Percentiles rank a stretch among this genome's conserved stretches.
phyloP scores from a whole-genome alignment of 2,329 filamentous ascomycete species.

The Pestalotiopsis sp. region DNA sequence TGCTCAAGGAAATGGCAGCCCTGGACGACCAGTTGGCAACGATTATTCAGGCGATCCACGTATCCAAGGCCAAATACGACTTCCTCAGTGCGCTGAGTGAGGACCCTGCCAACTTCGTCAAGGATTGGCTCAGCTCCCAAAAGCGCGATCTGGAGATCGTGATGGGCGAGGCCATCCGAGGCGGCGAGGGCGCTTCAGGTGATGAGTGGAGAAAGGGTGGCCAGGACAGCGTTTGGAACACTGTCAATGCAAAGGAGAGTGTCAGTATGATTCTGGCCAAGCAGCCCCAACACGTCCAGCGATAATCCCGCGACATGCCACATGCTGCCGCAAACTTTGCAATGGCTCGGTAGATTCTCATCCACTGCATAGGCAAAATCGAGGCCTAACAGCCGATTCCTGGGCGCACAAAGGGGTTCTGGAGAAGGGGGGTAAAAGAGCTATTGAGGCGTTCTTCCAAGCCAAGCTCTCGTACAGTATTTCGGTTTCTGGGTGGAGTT shows the following conservation, averaged over 20 bases:
- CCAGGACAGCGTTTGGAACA: slow-evolving; percentile 56
- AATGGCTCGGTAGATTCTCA: neutral
- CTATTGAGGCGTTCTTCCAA: neutral
- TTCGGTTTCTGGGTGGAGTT: neutral
- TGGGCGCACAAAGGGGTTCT: neutral
- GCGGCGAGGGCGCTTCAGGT: slow-evolving; percentile 57
- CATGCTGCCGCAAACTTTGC: neutral
- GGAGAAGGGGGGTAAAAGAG: neutral
- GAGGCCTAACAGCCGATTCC: neutral
- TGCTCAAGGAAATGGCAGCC: slow-evolving; percentile 73
- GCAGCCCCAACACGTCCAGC: slow-evolving; percentile 36
- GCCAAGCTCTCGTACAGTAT: neutral
- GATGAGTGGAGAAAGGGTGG: slow-evolving; percentile 72
- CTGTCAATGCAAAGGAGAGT: slow-evolving; percentile 62
- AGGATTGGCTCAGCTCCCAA: slow-evolving; percentile 88
- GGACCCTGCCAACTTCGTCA: slow-evolving; percentile 83
- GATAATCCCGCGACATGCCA: neutral
- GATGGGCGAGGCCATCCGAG: slow-evolving; percentile 75
- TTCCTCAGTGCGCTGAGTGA: slow-evolving; percentile 80
- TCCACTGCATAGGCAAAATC: neutral
- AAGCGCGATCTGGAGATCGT: slow-evolving; percentile 88
- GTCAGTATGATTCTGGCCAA: slow-evolving; percentile 63
- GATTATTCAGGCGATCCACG: slow-evolving; percentile 78
- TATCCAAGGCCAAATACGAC: slow-evolving; percentile 86
- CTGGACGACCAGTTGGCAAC: slow-evolving; percentile 87